These are phyloP conservation scores for Biancaea sappan DNA, from an alignment of 306 rosid genomes.

Conservation along the genomic window DNA sequence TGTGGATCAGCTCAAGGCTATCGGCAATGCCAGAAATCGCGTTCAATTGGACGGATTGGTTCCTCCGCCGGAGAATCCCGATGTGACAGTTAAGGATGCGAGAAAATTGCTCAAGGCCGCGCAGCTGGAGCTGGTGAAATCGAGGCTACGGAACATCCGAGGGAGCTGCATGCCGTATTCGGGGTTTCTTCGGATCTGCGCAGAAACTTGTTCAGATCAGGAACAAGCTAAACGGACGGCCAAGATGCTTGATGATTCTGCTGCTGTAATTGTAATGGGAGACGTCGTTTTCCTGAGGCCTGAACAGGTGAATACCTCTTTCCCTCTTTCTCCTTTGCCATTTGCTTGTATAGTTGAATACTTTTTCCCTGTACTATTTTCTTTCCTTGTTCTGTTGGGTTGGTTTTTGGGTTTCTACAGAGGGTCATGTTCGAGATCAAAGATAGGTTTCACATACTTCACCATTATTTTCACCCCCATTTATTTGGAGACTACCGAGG, in stretches of 20 bases:
- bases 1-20: conserved; percentile 51
- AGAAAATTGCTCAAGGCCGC: conserved; percentile 63
- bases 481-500: conserved; percentile 40
- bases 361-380: neutral
- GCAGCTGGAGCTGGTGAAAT: conserved; percentile 62
- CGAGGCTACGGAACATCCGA: conserved; percentile 51
- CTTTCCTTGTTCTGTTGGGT: conserved; percentile 7
- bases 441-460: conserved; percentile 37
- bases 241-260: conserved; percentile 68
- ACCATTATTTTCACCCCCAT: neutral
- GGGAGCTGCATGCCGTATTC: conserved; percentile 50
- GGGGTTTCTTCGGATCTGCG: conserved; percentile 64
- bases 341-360: neutral
- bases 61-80: conserved; percentile 39
- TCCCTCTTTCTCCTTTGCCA: neutral
- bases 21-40: conserved; percentile 58
- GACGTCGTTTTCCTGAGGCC: conserved; percentile 68
- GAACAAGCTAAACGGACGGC: conserved; percentile 55
- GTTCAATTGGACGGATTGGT: conserved; percentile 65
- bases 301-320: conserved; percentile 61
- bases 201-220: conserved; percentile 49
- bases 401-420: conserved; percentile 44
- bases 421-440: conserved; percentile 43
- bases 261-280: conserved; percentile 68
- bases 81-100: conserved; percentile 43